Evolutionary conservation across 345 rosid species (phyloP), one percentile per base, ranked within the genome.

Genomic region (Excoecaria agallocha): DNA sequence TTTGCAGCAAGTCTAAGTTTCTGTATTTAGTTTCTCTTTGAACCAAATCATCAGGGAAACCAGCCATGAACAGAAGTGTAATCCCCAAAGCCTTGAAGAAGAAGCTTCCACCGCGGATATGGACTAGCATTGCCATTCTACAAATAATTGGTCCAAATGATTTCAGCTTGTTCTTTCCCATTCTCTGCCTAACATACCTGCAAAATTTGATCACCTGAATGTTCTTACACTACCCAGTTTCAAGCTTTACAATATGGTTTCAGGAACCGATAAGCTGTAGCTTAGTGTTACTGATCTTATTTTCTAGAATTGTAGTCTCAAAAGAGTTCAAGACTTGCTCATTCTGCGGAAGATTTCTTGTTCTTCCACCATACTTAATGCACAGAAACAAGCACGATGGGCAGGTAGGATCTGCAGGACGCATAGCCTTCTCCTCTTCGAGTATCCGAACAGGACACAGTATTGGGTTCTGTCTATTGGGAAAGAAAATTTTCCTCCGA

Each of bases 61-160:
- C 89, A 6, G 88, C 91, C 88, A 88, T 85, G 85, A 86, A 86
- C 72, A 88, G 25, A 57, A 88, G 85, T 22, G 89, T 86, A 74
- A 88, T 82, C 71, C 89, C 89, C 56, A 86, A 75, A 46, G 88
- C 87, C 87, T 88, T 86, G 77, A 88, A 88, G 88, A 88, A 88
- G 87, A 86, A 88, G 75, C 91, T 88, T 45, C 91, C 87, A 19
- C 75, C 72, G 17, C 89, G 88, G 41, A 80, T 76, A 75, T 82
- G 84, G 62, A 77, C 79, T 43, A 88, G 80, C 85, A 71, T 77
- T 10, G 89, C 88, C 87, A 85, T 85, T 74, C 76, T 76, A 68
- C 91, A 86, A 70, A 85, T 79, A 3, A 78, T 46, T 22, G 89
- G 87, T 66, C 89, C 91, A 0, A 88, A 86, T 69, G 89, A 88